These are phyloP conservation scores for Phytophthora citrophthora DNA, from an alignment of 352 stramenopile genomes.

Conservation along the genomic window DNA sequence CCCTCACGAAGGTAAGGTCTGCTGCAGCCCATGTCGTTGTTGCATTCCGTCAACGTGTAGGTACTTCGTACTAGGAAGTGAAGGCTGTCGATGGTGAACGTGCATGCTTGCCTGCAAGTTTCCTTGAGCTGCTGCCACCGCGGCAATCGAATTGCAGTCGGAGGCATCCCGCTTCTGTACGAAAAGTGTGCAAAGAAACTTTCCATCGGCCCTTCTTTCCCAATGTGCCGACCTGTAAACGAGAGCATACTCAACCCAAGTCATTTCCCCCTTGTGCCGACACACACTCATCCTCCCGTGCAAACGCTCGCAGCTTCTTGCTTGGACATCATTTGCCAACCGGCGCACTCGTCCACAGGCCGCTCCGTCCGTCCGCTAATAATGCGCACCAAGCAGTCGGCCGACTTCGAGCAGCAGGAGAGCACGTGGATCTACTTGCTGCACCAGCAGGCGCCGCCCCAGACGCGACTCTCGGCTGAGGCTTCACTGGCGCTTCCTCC, in stretches of 20 bases:
- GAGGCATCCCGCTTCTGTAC: not conserved
- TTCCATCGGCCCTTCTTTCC: conserved; percentile 14
- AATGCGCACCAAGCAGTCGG: conserved; percentile 58
- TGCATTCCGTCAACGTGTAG: too few species aligned
- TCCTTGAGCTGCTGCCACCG: too few species aligned
- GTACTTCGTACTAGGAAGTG: too few species aligned
- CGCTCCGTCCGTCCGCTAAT: not conserved
- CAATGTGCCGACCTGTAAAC: conserved; percentile 23
- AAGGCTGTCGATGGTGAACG: not conserved
- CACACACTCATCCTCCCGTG: conserved; percentile 27
- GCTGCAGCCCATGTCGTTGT: too few species aligned
- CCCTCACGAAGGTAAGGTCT: not conserved
- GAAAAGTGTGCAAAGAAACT: conserved; percentile 22
- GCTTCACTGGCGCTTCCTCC: conserved; percentile 24
- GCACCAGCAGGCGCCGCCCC: conserved; percentile 53
- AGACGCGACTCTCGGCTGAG: conserved; percentile 29
- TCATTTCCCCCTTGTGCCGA: not conserved
- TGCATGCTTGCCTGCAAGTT: not conserved
- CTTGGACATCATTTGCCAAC: conserved; percentile 35
- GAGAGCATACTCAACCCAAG: conserved; percentile 30
- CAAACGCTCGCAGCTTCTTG: not conserved
- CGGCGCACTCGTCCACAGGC: conserved; percentile 15
- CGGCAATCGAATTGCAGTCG: not conserved
- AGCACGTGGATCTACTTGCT: conserved; percentile 64
- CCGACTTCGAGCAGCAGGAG: conserved; percentile 56